phyloP scores from a whole-genome alignment of 2,329 filamentous ascomycete genomes.

The Fusarium newnesense region DNA sequence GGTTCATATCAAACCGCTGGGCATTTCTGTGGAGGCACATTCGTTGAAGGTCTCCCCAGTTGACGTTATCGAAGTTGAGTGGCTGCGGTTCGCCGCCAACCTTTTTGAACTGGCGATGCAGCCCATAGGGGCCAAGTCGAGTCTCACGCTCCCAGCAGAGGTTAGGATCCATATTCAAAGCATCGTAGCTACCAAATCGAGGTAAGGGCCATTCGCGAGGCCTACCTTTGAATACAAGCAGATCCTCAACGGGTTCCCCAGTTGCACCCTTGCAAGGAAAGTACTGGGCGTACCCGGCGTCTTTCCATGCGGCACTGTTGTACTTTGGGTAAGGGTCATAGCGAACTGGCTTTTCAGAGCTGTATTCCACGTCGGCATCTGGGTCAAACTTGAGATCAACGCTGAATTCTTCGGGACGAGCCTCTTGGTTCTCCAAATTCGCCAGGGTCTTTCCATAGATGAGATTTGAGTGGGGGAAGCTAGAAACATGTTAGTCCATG shows the following conservation, averaged over 20 bases:
- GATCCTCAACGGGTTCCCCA: slow-evolving; percentile 68
- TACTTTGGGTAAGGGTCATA: slow-evolving; percentile 80
- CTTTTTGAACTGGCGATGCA: slow-evolving; percentile 60
- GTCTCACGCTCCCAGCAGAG: slow-evolving; percentile 76
- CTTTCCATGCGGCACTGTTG: slow-evolving; percentile 70
- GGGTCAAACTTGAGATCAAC: slow-evolving; percentile 48
- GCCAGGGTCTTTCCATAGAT: slow-evolving; percentile 68
- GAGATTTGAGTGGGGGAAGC: slow-evolving; percentile 57
- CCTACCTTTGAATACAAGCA: slow-evolving; percentile 71
- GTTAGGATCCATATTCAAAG: slow-evolving; percentile 69
- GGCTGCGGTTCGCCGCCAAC: slow-evolving; percentile 50
- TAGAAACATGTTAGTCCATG: slow-evolving; percentile 46
- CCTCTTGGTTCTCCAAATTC: slow-evolving; percentile 55
- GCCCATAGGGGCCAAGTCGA: slow-evolving; percentile 74
- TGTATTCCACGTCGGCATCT: slow-evolving; percentile 53
- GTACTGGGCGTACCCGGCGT: slow-evolving; percentile 65
- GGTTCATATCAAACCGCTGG: slow-evolving; percentile 66
- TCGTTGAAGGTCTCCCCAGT: slow-evolving; percentile 77
- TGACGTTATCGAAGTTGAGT: slow-evolving; percentile 70
- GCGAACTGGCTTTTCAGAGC: slow-evolving; percentile 59
- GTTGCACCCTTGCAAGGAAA: slow-evolving; percentile 73
- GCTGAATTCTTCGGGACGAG: slow-evolving; percentile 47
- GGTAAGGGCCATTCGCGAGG: slow-evolving; percentile 68
- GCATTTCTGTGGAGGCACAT: slow-evolving; percentile 73
- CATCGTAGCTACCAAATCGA: slow-evolving; percentile 70